phyloP scores from a whole-genome alignment of 345 rosid species.

The Eutrema japonicum region DNA sequence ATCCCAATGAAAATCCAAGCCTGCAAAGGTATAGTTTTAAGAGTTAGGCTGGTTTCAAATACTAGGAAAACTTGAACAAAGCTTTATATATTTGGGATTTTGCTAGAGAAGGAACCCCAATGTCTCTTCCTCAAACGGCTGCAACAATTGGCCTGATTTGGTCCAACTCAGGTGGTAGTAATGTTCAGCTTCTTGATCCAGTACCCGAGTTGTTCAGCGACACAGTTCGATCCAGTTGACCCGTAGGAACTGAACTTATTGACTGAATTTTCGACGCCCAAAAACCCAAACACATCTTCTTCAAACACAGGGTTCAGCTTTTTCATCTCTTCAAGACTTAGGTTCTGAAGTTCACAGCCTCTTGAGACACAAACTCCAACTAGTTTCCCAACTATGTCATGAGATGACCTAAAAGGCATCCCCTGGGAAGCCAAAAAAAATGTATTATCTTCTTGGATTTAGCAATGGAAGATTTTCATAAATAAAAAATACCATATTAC shows the following conservation, averaged over 20 bases:
- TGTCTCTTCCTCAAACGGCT: conserved; percentile 6
- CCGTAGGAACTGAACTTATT: conserved; percentile 80
- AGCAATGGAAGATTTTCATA: not conserved
- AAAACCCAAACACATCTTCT: conserved; percentile 68
- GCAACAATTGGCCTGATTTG: conserved; percentile 23
- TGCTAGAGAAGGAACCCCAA: conserved; percentile 1
- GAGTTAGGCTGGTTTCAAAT: conserved; percentile 1
- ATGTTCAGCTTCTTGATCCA: conserved; percentile 65
- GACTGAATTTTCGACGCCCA: conserved; percentile 80
- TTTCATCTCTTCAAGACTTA: conserved; percentile 71
- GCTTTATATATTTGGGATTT: conserved; percentile 2
- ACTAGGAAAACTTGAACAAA: conserved; percentile 3
- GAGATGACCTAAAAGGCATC: conserved; percentile 90
- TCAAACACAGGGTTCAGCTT: conserved; percentile 68
- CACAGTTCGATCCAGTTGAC: conserved; percentile 73
- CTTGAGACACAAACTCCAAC: conserved; percentile 79
- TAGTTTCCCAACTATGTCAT: conserved; percentile 84
- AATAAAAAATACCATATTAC: conserved; percentile 35
- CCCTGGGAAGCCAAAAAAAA: conserved; percentile 54
- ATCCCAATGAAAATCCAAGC: not conserved
- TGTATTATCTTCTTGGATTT: not conserved
- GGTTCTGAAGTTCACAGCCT: conserved; percentile 74
- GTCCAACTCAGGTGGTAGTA: conserved; percentile 15
- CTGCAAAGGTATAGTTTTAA: not conserved
- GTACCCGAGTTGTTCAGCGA: conserved; percentile 61